phyloP scores from a whole-genome alignment of 345 rosid species.

The Lepidium sativum region DNA sequence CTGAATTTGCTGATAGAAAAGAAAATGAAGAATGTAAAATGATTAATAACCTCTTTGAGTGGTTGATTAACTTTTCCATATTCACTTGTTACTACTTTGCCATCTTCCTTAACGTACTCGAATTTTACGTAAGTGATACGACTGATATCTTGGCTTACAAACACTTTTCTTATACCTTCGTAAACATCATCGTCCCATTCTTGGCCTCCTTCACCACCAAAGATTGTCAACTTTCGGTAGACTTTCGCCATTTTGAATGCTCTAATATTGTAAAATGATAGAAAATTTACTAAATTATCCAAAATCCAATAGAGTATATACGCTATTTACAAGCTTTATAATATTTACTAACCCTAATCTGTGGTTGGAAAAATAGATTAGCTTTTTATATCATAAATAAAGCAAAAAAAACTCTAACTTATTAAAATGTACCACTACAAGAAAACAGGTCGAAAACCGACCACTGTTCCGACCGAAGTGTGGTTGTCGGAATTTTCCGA shows the following conservation, averaged over 20 bases:
- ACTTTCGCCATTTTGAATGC: neutral
- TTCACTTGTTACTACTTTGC: constrained; percentile 17
- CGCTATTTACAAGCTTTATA: neutral
- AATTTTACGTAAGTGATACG: constrained; percentile 20
- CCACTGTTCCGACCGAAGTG: too few relatives aligned
- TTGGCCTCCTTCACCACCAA: constrained; percentile 19
- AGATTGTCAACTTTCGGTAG: neutral
- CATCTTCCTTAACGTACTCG: constrained; percentile 15
- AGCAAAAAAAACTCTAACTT: neutral
- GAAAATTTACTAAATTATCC: neutral
- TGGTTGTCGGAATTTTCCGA: too few relatives aligned
- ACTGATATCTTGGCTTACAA: constrained; percentile 7
- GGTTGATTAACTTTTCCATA: constrained; percentile 4
- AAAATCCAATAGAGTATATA: neutral
- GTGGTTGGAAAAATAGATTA: neutral
- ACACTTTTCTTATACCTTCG: constrained; percentile 19
- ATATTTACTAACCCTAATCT: neutral
- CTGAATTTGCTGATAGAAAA: neutral
- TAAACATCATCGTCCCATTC: constrained; percentile 25
- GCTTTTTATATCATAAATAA: too few relatives aligned
- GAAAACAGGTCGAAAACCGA: too few relatives aligned
- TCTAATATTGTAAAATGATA: neutral
- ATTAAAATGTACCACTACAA: too few relatives aligned
- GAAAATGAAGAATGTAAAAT: neutral
- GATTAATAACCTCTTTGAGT: constrained; percentile 11